Evolutionary conservation across 768 basidiomycete genomes (phyloP), one percentile per base, ranked within the genome.

Genomic region (Russula ochroleuca): DNA sequence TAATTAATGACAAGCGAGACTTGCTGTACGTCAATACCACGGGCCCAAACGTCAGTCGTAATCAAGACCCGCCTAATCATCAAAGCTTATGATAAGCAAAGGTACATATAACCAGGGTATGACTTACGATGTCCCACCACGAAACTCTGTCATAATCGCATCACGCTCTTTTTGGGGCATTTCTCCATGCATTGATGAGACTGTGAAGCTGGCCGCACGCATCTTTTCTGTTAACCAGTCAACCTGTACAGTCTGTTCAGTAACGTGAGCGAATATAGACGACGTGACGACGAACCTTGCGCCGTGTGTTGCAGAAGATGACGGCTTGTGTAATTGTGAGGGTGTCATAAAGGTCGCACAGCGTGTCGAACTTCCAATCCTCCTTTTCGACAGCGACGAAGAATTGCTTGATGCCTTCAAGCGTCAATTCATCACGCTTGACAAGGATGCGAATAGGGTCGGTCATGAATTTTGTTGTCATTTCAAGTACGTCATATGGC

Each of bases 391-490:
- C 96, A 51, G 95, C 96, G 56, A 99, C 92, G 80, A 94, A 94
- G 78, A 95, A 95, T 74, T 96, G 93, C 71, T 94, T 94, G 78
- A 95, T 94, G 10, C 90, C 90, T 72, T 99, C 96, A 61, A 98
- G 81, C 57, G 96, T 97, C 82, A 98, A 83, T 77, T 99, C 96
- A 72, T 98, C 95, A 88, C 94, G 93, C 81, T 98, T 97, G 76
- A 98, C 95, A 70, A 98, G 87, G 70, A 99, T 97, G 51, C 94
- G 90, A 73, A 98, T 94, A 38, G 96, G 96, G 75, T 98, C 94
- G 58, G 92, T 93, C 95, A 98, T 98, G 81, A 98, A 98, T 78
- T 98, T 98, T 41, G 93, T 97, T 21, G 96, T 98, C 91, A 98
- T 97, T 79, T 98, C 96, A 74, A 98, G 76, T 47, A 99, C 95